A percentile compares a stretch with the other conserved stretches of the same genome.
Evolutionary conservation across 2,329 filamentous ascomycete genomes (phyloP).

Genomic region (Triangularia setosa): DNA sequence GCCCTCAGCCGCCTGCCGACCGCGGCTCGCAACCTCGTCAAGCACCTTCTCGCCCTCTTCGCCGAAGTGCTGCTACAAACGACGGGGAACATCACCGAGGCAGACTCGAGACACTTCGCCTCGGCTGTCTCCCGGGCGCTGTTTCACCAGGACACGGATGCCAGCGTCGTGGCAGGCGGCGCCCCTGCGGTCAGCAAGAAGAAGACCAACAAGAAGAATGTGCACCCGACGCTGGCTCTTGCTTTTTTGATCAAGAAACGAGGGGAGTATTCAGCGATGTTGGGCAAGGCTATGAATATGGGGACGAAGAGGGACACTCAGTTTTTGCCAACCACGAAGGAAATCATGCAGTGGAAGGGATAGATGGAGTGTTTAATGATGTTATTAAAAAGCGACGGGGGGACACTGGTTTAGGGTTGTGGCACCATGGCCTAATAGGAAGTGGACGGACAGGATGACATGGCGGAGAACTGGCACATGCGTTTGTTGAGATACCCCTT

Average conservation of each 20-base stretch:
- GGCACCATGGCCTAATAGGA: background rate
- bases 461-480: background rate
- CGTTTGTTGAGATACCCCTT: conserved; percentile 17
- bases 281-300: conserved; percentile 3
- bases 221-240: conserved; percentile 25
- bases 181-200: background rate
- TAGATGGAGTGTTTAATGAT: background rate
- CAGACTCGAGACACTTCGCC: conserved; percentile 21
- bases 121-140: conserved; percentile 20
- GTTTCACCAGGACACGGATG: conserved; percentile 22
- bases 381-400: background rate
- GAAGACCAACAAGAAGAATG: conserved; percentile 11
- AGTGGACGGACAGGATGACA: background rate
- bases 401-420: background rate
- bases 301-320: conserved; percentile 2
- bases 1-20: conserved; percentile 26
- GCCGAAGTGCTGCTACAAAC: conserved; percentile 20
- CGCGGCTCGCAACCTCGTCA: conserved; percentile 23
- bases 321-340: conserved; percentile 25
- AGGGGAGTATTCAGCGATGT: conserved; percentile 20
- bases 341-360: conserved; percentile 28
- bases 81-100: conserved; percentile 13
- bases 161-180: background rate
- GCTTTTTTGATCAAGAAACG: conserved; percentile 26
- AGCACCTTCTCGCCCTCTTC: conserved; percentile 24